Percentiles rank a stretch among this genome's conserved stretches.
Evolutionary conservation across 306 rosid genomes (phyloP).

Genomic region (Arachis stenosperma): DNA sequence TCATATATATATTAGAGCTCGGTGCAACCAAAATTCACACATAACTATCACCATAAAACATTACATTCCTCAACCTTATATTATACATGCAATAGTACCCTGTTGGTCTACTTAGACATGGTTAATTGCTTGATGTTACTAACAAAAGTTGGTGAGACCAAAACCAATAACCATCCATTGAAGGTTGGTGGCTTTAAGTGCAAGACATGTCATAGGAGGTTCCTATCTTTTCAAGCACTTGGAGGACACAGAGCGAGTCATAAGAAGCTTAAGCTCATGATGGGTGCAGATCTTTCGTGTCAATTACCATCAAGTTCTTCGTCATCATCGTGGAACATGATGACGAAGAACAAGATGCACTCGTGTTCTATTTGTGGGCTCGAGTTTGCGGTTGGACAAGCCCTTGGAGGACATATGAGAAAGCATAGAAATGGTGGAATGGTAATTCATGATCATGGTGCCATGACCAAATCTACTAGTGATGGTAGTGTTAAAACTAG

Average conservation of each 20-base stretch:
- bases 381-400: conserved; percentile 65
- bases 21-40: neutral
- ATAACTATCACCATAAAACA: neutral
- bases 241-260: conserved; percentile 88
- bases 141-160: conserved; percentile 38
- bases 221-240: conserved; percentile 70
- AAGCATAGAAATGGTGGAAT: conserved; percentile 47
- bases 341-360: conserved; percentile 49
- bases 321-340: too few relatives aligned
- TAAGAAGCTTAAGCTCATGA: conserved; percentile 49
- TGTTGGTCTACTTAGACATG: neutral
- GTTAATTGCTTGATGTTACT: conserved; percentile 55
- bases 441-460: neutral
- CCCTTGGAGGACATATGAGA: conserved; percentile 86
- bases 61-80: neutral
- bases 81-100: too few relatives aligned
- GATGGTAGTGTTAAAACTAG: neutral
- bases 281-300: neutral
- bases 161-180: neutral
- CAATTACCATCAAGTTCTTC: neutral
- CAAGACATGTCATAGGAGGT: conserved; percentile 64
- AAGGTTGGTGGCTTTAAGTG: conserved; percentile 46
- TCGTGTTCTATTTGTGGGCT: conserved; percentile 66
- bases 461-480: conserved; percentile 35
- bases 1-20: too few relatives aligned